Evolutionary conservation across 768 basidiomycete genomes (phyloP).

Genomic region (Kwoniella dejecticola): DNA sequence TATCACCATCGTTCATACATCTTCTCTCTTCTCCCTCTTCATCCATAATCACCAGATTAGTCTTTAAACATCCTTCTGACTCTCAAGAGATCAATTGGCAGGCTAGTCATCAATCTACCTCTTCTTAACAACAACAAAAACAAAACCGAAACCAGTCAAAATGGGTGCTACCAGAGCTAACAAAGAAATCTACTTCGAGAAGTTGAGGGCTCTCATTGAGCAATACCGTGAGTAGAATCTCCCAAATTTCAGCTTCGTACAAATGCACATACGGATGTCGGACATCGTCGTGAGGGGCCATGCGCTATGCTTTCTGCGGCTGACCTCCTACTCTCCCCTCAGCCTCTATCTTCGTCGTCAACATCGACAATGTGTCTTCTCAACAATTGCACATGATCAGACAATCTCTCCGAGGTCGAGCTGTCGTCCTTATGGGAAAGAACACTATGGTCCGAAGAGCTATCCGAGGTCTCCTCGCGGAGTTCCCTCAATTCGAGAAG

Average conservation of each 20-base stretch:
- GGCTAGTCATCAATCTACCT: slow-evolving; percentile 30
- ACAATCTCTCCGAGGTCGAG: slow-evolving; percentile 86
- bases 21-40: slow-evolving; percentile 12
- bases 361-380: slow-evolving; percentile 99
- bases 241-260: not conserved
- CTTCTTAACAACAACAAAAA: slow-evolving; percentile 24
- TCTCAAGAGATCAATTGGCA: slow-evolving; percentile 51
- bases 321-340: slow-evolving; percentile 4
- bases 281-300: no score
- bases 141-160: slow-evolving; percentile 55
- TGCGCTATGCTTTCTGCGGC: no score
- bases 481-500: slow-evolving; percentile 91
- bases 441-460: slow-evolving; percentile 99
- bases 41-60: slow-evolving; percentile 26
- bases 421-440: slow-evolving; percentile 98
- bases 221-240: slow-evolving; percentile 71
- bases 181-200: slow-evolving; percentile 86
- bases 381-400: slow-evolving; percentile 95
- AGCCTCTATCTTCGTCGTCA: slow-evolving; percentile 99
- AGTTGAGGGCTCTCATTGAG: slow-evolving; percentile 88
- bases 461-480: slow-evolving; percentile 82
- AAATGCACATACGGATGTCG: no score
- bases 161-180: slow-evolving; percentile 92
- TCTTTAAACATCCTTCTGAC: slow-evolving; percentile 56
- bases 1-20: slow-evolving; percentile 4